Base-by-base conservation (phyloP, 371 early-diverging fungal species). In the Mortierella sp. region DNA sequence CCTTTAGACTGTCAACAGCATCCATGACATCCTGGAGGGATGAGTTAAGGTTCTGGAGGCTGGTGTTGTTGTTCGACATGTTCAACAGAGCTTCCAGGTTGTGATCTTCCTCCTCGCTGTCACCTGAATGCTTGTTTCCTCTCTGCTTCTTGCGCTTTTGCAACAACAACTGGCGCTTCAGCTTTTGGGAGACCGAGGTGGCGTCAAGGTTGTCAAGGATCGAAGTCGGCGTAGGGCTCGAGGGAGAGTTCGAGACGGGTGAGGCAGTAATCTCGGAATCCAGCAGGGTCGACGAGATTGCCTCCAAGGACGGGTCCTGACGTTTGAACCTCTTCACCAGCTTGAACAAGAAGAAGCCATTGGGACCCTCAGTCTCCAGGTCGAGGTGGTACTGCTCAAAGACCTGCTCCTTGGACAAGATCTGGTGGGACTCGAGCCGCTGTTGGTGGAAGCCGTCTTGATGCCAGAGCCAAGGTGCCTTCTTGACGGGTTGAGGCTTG, bases 311-410 rank as follows among this genome's bases (percentile, higher is more conserved):
- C 24, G 77, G 48, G 14, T 80, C 81, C 69, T 84, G 85, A 1
- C 78, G 48, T 73, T 76, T 84, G 77, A 81, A 81, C 31, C 70
- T 46, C 31, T 71, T 81, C 43, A 85, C 81, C 69, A 85, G 54
- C 69, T 85, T 85, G 74, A 85, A 85, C 40, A 85, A 71, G 46
- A 85, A 85, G 76, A 85, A 85, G 0, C 85, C 85, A 40, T 81
- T 81, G 2, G 85, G 85, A 5, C 85, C 85, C 0, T 85, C 85
- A n/a, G 78, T 78, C 43, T 85, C 85, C 37, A 85, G 64, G 71
- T 85, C 85, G 28, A 85, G 34, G 55, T 81, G 85, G 43, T 78
- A 85, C 28, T 78, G 85, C 50, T 85, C 85, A 76, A 81, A 81
- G 34, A 85, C 85, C n/a, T 85, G 85, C 31, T 85, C 85, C 69